phyloP scores from a whole-genome alignment of 2,329 filamentous ascomycete species.

The Arthrobotrys iridis region DNA sequence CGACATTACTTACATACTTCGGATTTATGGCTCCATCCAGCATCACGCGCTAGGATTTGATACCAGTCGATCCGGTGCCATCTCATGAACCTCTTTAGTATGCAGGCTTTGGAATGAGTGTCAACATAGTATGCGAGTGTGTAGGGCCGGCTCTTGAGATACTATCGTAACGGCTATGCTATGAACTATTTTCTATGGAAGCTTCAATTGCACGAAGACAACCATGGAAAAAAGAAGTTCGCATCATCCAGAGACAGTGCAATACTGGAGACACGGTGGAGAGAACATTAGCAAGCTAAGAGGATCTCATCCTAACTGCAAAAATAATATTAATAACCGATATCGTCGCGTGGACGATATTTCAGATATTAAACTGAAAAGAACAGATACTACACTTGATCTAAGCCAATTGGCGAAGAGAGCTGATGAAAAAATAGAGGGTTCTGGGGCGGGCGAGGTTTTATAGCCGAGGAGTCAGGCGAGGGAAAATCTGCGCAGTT shows the following conservation, averaged over 20 bases:
- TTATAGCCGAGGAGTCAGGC: background rate
- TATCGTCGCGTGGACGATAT: conserved; percentile 54
- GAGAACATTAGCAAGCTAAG: conserved; percentile 53
- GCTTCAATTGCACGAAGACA: conserved; percentile 40
- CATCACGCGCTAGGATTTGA: too few species aligned
- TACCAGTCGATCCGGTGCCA: too few species aligned
- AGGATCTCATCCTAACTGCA: conserved; percentile 35
- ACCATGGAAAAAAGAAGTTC: conserved; percentile 33
- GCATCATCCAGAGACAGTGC: conserved; percentile 50
- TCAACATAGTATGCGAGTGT: background rate
- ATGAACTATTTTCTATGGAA: conserved; percentile 22
- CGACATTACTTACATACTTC: too few species aligned
- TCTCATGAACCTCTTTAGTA: too few species aligned
- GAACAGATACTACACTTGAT: conserved; percentile 42
- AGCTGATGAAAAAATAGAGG: conserved; percentile 22
- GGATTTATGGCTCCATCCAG: too few species aligned
- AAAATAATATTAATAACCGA: conserved; percentile 55
- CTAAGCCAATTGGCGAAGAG: conserved; percentile 40
- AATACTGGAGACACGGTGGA: conserved; percentile 54
- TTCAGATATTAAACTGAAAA: conserved; percentile 54
- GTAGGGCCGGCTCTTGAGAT: background rate
- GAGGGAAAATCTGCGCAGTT: conserved; percentile 15
- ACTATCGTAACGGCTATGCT: background rate
- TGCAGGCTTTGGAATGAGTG: too few species aligned
- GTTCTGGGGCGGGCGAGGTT: background rate